A percentile compares a stretch with the other conserved stretches of the same genome.
Conservation (phyloP, 2,329 filamentous ascomycete species). For the Fusarium anguioides region DNA sequence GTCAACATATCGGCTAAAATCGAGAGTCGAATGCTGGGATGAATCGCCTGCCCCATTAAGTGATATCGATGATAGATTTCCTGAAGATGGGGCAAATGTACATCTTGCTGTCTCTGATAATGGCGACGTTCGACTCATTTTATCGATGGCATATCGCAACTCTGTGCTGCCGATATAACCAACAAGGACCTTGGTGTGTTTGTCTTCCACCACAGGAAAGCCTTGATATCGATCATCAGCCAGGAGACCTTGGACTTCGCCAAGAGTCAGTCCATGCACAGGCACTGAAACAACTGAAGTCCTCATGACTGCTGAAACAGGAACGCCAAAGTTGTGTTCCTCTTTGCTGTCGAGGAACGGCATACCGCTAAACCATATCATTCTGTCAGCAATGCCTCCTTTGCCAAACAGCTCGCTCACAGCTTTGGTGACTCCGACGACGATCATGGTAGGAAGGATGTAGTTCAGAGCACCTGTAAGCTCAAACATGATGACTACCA, state of each 20-base stretch:
- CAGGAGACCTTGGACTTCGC: constrained; percentile 81
- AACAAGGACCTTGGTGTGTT: constrained; percentile 75
- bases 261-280: constrained; percentile 77
- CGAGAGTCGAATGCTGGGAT: constrained; percentile 65
- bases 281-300: constrained; percentile 79
- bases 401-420: constrained; percentile 93
- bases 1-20: constrained; percentile 90
- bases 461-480: constrained; percentile 97
- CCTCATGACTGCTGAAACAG: constrained; percentile 92
- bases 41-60: constrained; percentile 44
- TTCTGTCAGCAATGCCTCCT: constrained; percentile 94
- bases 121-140: constrained; percentile 75
- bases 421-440: constrained; percentile 95
- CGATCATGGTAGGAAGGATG: constrained; percentile 98
- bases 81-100: constrained; percentile 70
- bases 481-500: constrained; percentile 99
- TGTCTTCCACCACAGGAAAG: constrained; percentile 88
- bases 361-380: constrained; percentile 99
- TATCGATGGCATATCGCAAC: constrained; percentile 88
- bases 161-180: constrained; percentile 96
- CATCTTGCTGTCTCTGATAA: constrained; percentile 78
- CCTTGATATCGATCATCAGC: constrained; percentile 86
- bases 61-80: constrained; percentile 48
- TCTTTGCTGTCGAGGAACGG: constrained; percentile 98
- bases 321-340: constrained; percentile 95